A percentile compares a stretch with the other conserved stretches of the same genome.
Conservation (phyloP, 2,329 filamentous ascomycete genomes). For the Sporothrix luriei region DNA sequence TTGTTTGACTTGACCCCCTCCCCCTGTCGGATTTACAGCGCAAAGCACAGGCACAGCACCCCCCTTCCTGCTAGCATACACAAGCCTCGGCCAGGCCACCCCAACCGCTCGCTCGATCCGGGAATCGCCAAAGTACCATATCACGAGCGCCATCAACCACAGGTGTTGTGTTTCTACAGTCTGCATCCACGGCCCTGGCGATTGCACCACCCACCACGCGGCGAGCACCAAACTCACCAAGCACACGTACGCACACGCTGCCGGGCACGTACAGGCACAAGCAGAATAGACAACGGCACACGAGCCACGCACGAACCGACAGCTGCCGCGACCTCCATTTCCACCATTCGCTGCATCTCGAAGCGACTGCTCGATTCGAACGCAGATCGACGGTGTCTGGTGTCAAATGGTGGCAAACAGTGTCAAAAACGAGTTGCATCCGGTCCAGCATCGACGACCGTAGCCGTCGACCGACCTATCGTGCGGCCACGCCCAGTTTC, state of each 20-base stretch:
- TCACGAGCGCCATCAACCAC: slow-evolving; percentile 11
- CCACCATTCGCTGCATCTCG: background rate
- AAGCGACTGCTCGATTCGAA: background rate
- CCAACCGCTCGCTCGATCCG: slow-evolving; percentile 18
- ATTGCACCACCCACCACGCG: slow-evolving; percentile 27
- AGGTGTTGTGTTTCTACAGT: background rate
- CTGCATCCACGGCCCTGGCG: slow-evolving; percentile 25
- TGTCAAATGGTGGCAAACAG: slow-evolving; percentile 6
- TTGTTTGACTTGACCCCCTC: background rate
- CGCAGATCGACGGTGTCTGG: background rate
- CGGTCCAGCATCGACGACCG: background rate
- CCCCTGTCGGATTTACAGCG: slow-evolving; percentile 10
- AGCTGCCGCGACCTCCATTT: background rate
- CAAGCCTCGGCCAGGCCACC: slow-evolving; percentile 18
- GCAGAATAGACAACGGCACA: background rate
- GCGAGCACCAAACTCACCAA: slow-evolving; percentile 15
- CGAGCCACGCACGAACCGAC: slow-evolving; percentile 5
- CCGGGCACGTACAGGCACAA: slow-evolving; percentile 10
- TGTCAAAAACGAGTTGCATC: background rate
- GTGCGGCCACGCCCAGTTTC: background rate
- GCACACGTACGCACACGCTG: slow-evolving; percentile 20
- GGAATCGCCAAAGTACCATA: slow-evolving; percentile 28
- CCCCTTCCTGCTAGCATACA: slow-evolving; percentile 7
- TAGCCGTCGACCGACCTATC: background rate
- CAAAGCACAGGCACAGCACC: background rate